Conservation (phyloP, 495 filamentous ascomycete genomes). For the Aspergillus funiculosus region DNA sequence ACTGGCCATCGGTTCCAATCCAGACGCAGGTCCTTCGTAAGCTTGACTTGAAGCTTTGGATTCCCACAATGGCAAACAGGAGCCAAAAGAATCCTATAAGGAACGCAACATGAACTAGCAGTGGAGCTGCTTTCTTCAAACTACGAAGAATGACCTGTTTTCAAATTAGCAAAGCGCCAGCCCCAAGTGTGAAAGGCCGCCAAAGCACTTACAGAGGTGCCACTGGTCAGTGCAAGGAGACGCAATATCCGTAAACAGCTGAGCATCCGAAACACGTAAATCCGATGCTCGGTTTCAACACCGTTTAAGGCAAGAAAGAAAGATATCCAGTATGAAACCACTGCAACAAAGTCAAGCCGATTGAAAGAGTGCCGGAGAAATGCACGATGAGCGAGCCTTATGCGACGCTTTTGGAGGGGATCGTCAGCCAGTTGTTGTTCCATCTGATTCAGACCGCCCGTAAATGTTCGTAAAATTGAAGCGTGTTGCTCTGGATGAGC, state of each 20-base stretch:
- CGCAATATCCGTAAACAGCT: slow-evolving; percentile 89
- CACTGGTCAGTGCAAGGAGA: slow-evolving; percentile 81
- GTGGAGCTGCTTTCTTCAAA: slow-evolving; percentile 88
- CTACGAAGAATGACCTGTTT: slow-evolving; percentile 80
- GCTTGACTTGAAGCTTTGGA: slow-evolving; percentile 97
- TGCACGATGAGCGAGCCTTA: slow-evolving; percentile 80
- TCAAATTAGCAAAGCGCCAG: slow-evolving; percentile 7
- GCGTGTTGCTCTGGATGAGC: slow-evolving; percentile 45
- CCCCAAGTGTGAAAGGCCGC: background rate
- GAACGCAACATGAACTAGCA: slow-evolving; percentile 93
- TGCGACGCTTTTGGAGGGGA: slow-evolving; percentile 72
- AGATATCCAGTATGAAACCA: slow-evolving; percentile 93
- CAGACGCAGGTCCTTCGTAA: slow-evolving; percentile 83
- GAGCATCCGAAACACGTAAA: slow-evolving; percentile 93
- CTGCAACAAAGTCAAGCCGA: slow-evolving; percentile 87
- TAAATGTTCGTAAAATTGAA: slow-evolving; percentile 80
- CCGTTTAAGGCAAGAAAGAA: slow-evolving; percentile 65
- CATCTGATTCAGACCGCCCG: slow-evolving; percentile 56
- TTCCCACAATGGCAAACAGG: slow-evolving; percentile 90
- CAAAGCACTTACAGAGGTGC: slow-evolving; percentile 61
- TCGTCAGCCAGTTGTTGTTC: slow-evolving; percentile 51
- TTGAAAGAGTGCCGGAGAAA: slow-evolving; percentile 96
- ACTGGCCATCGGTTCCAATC: slow-evolving; percentile 50
- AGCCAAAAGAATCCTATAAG: slow-evolving; percentile 99
- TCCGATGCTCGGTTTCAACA: slow-evolving; percentile 58